These are phyloP conservation scores for Clonostachys rosea DNA, from an alignment of 2,329 filamentous ascomycete genomes.

Conservation along the genomic window DNA sequence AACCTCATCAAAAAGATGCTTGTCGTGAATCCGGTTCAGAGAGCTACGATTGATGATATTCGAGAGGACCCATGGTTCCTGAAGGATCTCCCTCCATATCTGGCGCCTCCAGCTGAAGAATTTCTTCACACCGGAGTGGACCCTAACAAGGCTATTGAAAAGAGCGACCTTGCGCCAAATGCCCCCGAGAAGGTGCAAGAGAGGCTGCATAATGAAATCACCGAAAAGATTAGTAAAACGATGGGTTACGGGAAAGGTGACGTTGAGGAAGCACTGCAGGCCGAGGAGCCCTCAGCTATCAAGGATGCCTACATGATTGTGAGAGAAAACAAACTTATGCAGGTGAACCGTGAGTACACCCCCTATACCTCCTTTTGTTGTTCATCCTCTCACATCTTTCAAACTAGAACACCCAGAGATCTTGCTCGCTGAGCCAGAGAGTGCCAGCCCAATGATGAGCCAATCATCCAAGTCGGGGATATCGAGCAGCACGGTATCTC, in stretches of 20 bases:
- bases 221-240: slow-evolving; percentile 92
- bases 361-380: too few species aligned
- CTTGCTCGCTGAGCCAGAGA: slow-evolving; percentile 26
- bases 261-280: slow-evolving; percentile 88
- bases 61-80: slow-evolving; percentile 92
- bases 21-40: slow-evolving; percentile 89
- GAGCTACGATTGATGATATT: slow-evolving; percentile 92
- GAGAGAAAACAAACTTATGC: slow-evolving; percentile 96
- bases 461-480: slow-evolving; percentile 50
- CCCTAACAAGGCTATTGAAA: slow-evolving; percentile 84
- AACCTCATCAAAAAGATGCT: slow-evolving; percentile 88
- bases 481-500: slow-evolving; percentile 40
- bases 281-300: slow-evolving; percentile 92
- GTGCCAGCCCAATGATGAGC: slow-evolving; percentile 45
- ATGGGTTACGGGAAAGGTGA: slow-evolving; percentile 97
- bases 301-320: slow-evolving; percentile 99
- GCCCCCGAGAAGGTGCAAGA: slow-evolving; percentile 77
- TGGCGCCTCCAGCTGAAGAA: slow-evolving; percentile 83
- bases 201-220: slow-evolving; percentile 86
- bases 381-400: slow-evolving; percentile 1
- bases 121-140: slow-evolving; percentile 94
- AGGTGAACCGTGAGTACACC: slow-evolving; percentile 72
- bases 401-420: slow-evolving; percentile 25
- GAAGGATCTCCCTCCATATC: slow-evolving; percentile 79
- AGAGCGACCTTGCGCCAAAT: slow-evolving; percentile 73